A percentile compares a stretch with the other conserved stretches of the same genome.
These are phyloP conservation scores for Beauveria sp. DNA, from an alignment of 2,329 filamentous ascomycete species.

Conservation along the genomic window DNA sequence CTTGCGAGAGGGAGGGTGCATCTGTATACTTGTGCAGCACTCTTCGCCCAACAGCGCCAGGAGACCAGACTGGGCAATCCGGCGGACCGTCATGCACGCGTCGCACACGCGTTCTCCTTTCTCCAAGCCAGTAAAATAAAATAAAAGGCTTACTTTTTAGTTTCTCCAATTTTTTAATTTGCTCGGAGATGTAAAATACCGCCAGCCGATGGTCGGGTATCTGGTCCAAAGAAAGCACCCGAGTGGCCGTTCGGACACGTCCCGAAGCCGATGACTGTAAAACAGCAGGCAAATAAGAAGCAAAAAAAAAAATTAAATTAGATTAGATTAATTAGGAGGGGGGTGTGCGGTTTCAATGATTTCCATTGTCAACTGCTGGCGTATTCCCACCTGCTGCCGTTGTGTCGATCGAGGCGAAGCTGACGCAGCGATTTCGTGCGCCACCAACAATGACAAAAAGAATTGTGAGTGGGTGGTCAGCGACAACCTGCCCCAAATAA, in stretches of 20 bases:
- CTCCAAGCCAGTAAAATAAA: not conserved
- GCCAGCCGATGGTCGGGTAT: not conserved
- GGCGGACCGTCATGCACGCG: not conserved
- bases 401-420: not conserved
- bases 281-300: not conserved
- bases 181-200: not conserved
- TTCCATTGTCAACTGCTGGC: too few species aligned
- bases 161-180: not conserved
- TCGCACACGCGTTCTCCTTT: not conserved
- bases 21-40: too few species aligned
- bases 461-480: conserved; percentile 1
- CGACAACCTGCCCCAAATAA: too few species aligned
- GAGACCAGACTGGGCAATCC: not conserved
- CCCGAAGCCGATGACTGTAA: not conserved
- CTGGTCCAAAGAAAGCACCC: too few species aligned
- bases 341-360: too few species aligned
- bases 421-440: not conserved
- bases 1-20: too few species aligned
- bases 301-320: not conserved
- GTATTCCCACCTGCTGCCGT: not conserved
- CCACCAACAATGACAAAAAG: too few species aligned
- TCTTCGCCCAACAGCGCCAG: too few species aligned
- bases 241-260: not conserved
- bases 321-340: too few species aligned
- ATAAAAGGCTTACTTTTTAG: too few species aligned